These are phyloP conservation scores for Trapa bicornis DNA, from an alignment of 345 rosid genomes.

Conservation along the genomic window DNA sequence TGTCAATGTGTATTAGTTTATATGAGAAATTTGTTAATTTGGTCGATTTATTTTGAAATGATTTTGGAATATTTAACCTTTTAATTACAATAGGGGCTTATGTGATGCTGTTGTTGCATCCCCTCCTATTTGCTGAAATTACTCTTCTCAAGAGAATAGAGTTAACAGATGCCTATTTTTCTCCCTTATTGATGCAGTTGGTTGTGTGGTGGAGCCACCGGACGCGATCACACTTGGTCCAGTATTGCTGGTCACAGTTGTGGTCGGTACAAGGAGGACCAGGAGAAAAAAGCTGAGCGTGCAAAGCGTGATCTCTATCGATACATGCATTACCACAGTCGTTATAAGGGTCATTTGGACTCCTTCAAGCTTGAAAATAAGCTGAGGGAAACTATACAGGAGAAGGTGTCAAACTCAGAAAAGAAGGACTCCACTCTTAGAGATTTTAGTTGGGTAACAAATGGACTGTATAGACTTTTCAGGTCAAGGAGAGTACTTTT, in stretches of 20 bases:
- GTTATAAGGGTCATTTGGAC: conserved; percentile 72
- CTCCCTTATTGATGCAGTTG: conserved; percentile 29
- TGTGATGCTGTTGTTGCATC: background rate
- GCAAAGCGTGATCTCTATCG: conserved; percentile 75
- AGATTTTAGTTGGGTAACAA: conserved; percentile 72
- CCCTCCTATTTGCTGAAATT: background rate
- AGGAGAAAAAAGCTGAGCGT: conserved; percentile 39
- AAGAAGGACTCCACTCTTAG: conserved; percentile 42
- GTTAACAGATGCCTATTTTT: background rate
- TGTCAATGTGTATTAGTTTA: too few relatives aligned
- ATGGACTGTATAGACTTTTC: conserved; percentile 57
- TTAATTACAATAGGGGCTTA: too few relatives aligned
- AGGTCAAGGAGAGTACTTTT: conserved; percentile 73
- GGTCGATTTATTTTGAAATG: background rate
- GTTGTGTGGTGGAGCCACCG: conserved; percentile 91
- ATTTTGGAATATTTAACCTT: too few relatives aligned
- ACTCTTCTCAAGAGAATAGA: background rate
- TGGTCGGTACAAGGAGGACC: conserved; percentile 72
- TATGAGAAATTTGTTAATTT: background rate
- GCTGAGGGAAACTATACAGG: conserved; percentile 42
- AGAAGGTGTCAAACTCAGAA: conserved; percentile 45
- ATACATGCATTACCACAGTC: conserved; percentile 68
- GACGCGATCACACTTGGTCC: conserved; percentile 57
- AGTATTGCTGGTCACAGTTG: conserved; percentile 70
- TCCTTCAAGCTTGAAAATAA: conserved; percentile 70